Evolutionary conservation across 495 filamentous ascomycete genomes (phyloP), one percentile per base, ranked within the genome.

Genomic region (Letharia columbiana): DNA sequence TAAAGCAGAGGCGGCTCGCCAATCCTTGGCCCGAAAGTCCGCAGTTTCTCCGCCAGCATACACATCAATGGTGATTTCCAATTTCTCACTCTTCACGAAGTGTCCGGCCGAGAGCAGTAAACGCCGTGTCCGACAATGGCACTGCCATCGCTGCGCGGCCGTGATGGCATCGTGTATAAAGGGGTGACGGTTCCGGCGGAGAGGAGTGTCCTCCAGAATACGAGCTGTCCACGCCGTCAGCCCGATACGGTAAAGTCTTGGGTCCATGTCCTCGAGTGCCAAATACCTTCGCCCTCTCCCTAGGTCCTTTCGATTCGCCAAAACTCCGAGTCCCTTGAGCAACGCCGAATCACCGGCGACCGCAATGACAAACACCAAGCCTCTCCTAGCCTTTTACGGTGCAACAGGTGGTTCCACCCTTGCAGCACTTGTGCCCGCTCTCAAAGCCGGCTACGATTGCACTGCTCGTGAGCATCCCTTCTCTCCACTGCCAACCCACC

Each of bases 381-480:
- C 65, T 49, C 60, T 67, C 31, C 9, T 84, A 28, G 76, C 78
- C 37, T 83, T 83, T 73, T 77, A 83, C 66, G 82, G 82, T 37
- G 78, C 80, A 40, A 84, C 81, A n/a, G 79, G 77, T 61, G 81
- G 80, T 60, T 79, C 76, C 66, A 75, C 75, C 23, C 68, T 79
- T 13, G 69, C 79, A 50, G 78, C 79, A 52, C 79, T 87, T 37
- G 77, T 76, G 12, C 75, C 76, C 50, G 72, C 79, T 12, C 79
- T 89, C 54, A 75, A 78, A 15, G 77, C 79, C 3, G 80, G 81
- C 57, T 80, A 84, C 66, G 72, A 73, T 47, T 82, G 79, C 72
- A 72, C 78, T 61, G 74, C 74, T 28, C 66, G 74, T 75, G 60
- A 23, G 70, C 63, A 15, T 23, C 45, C 18, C 54, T 17, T 7